These are phyloP conservation scores for Polygonum maritimum DNA, from an alignment of 148 eudicot genomes.

Conservation along the genomic window DNA sequence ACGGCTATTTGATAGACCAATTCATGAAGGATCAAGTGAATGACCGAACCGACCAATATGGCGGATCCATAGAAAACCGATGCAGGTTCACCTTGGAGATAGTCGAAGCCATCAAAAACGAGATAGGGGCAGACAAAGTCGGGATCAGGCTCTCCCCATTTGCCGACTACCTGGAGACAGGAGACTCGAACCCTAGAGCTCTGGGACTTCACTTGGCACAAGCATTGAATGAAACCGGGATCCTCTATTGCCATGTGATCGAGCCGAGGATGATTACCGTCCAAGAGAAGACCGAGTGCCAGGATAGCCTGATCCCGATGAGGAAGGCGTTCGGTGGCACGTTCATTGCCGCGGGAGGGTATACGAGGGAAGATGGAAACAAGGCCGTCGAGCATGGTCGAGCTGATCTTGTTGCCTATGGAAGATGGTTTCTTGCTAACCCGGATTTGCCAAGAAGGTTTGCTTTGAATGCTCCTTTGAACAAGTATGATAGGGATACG, in stretches of 20 bases:
- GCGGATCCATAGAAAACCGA: constrained; percentile 44
- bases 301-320: constrained; percentile 22
- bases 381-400: constrained; percentile 18
- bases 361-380: constrained; percentile 31
- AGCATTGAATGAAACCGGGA: constrained; percentile 20
- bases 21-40: constrained; percentile 40
- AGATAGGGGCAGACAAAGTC: constrained; percentile 42
- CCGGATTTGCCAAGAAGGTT: constrained; percentile 39
- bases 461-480: constrained; percentile 34
- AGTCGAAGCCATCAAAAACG: constrained; percentile 30
- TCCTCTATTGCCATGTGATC: constrained; percentile 25
- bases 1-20: constrained; percentile 46
- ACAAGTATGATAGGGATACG: constrained; percentile 35
- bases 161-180: constrained; percentile 28
- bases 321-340: constrained; percentile 35
- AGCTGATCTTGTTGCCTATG: constrained; percentile 36
- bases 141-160: constrained; percentile 43
- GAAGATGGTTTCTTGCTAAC: constrained; percentile 35
- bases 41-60: constrained; percentile 43
- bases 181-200: constrained; percentile 32
- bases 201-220: constrained; percentile 33
- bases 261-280: constrained; percentile 34
- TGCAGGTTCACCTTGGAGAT: constrained; percentile 40
- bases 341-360: constrained; percentile 41
- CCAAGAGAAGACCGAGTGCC: constrained; percentile 16